Evolutionary conservation across 1,284 basidiomycete genomes (phyloP).

Genomic region (Microbotryomycetes sp.): DNA sequence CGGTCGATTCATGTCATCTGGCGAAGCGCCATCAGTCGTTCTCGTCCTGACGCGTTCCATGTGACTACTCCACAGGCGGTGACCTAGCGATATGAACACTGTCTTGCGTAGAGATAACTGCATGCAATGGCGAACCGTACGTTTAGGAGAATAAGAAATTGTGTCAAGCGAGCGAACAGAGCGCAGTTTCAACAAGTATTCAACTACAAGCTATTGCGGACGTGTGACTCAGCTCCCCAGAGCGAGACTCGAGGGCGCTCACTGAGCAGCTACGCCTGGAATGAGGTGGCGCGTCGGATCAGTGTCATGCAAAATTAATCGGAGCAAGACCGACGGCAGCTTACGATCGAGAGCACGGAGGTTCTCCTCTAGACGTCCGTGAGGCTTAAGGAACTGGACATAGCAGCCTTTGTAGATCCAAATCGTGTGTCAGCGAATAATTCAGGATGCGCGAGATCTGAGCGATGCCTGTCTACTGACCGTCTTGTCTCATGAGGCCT

Average conservation of each 20-base stretch:
- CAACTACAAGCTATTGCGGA: too few species aligned
- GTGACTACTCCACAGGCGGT: background rate
- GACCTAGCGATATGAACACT: too few species aligned
- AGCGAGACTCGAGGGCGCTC: too few species aligned
- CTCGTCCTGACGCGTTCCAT: background rate
- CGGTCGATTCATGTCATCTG: conserved; percentile 5
- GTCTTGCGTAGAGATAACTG: too few species aligned
- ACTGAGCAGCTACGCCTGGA: background rate
- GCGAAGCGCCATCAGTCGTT: background rate
- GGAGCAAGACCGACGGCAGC: background rate
- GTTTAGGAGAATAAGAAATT: too few species aligned
- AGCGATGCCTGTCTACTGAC: conserved; percentile 40
- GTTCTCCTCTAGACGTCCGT: conserved; percentile 77
- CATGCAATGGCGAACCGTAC: too few species aligned
- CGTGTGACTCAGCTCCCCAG: too few species aligned
- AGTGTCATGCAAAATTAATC: background rate
- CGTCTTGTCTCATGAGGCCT: conserved; percentile 53
- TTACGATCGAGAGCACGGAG: conserved; percentile 44
- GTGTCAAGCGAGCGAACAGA: too few species aligned
- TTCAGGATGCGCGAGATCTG: too few species aligned
- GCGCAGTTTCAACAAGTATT: conserved; percentile 1
- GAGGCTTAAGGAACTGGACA: conserved; percentile 81
- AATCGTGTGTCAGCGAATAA: too few species aligned
- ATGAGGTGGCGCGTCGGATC: background rate
- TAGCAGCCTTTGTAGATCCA: conserved; percentile 59